Evolutionary conservation across 176 grass and related monocot species (phyloP), one percentile per base, ranked within the genome.

Genomic region (Rhynchospora breviuscula): DNA sequence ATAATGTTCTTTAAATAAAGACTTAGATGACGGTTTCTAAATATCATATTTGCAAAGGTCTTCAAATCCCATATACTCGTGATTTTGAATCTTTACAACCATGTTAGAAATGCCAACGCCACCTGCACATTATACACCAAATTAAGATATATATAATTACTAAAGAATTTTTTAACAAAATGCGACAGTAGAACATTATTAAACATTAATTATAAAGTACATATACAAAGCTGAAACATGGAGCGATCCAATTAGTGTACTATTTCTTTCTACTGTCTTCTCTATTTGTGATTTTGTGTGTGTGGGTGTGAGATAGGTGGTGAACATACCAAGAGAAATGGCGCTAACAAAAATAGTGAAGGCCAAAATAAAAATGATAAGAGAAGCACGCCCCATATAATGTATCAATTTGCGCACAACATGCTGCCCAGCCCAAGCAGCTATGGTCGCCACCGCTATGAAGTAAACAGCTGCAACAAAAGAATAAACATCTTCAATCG

Each of bases 281-380:
- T 53, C 51, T 79, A 7, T 26, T 22, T 14, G 11, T 51, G 74
- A 13, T 23, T 19, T 33, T 21, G 53, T 7, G 13, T 14, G 18
- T 73, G 40, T 19, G 68, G 7, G 18, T 14, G 31, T 17, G 18
- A 7, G 18, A 8, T 2, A 17, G n/a, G n/a, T 29, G 33, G 53
- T 79, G 5, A 31, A 57, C 25, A 2, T 90, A 98, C 96, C 95
- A 1, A 98, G 88, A 45, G 91, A 95, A 88, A 95, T 62, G 15
- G 96, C 96, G 18, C 96, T 98, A 62, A 90, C 77, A 6, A 98
- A 95, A 47, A 98, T 95, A 67, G 87, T 98, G 69, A 84, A 95
- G 60, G 96, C 86, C 79, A 98, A 33, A 80, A 95, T 93, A 91
- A 98, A 93, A 82, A 98, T 98, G 67, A 98, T 95, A 81, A 98